phyloP scores from a whole-genome alignment of 257 asterid genomes.

The Fraxinus pennsylvanica region DNA sequence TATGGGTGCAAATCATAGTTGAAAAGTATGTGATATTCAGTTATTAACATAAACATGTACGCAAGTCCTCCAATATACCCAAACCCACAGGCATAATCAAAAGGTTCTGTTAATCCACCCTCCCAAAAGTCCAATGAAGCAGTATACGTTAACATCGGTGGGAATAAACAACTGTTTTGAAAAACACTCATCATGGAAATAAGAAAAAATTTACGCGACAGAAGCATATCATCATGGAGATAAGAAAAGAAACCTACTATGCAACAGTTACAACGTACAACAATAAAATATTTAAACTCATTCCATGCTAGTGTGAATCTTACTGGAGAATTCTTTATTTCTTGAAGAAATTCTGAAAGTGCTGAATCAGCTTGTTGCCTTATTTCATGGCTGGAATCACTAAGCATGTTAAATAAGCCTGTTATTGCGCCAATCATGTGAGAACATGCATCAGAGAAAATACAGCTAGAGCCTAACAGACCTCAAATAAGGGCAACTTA shows the following conservation, averaged over 20 bases:
- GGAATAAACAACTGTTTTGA: slow-evolving; percentile 12
- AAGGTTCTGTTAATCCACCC: slow-evolving; percentile 20
- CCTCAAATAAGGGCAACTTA: slow-evolving; percentile 36
- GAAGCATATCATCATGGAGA: not conserved
- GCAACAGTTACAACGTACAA: slow-evolving; percentile 17
- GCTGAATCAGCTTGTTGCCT: slow-evolving; percentile 99
- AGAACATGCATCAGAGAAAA: slow-evolving; percentile 27
- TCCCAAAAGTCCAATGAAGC: slow-evolving; percentile 18
- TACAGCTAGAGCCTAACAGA: slow-evolving; percentile 21
- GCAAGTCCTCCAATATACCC: slow-evolving; percentile 14
- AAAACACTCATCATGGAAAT: too few relatives aligned
- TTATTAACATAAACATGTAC: not conserved
- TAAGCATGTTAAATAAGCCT: slow-evolving; percentile 98
- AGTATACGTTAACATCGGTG: slow-evolving; percentile 8
- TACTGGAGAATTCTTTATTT: slow-evolving; percentile 98
- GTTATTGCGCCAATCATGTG: slow-evolving; percentile 33
- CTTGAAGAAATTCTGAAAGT: slow-evolving; percentile 98
- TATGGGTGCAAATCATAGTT: not conserved
- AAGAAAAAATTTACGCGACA: too few relatives aligned
- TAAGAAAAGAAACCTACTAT: slow-evolving; percentile 7
- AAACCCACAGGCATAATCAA: slow-evolving; percentile 18
- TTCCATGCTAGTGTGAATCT: slow-evolving; percentile 35
- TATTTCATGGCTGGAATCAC: slow-evolving; percentile 97
- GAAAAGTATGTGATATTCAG: not conserved
- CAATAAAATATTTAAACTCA: slow-evolving; percentile 12